A percentile compares a stretch with the other conserved stretches of the same genome.
Conservation (phyloP, 345 rosid species). For the rapeseed (Brassica napus) region Da-Ae NC_063436.1:16474501-16475000, state of each 20-base stretch:
- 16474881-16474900: neutral
- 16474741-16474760: neutral
- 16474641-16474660: too few species aligned
- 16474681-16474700: too few species aligned
- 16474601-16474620: too few species aligned
- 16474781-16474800: constrained; percentile 3
- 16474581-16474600: too few species aligned
- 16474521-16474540: neutral
- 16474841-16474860: neutral
- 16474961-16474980: constrained; percentile 90
- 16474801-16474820: neutral
- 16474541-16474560: neutral
- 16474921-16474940: constrained; percentile 62
- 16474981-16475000: constrained; percentile 86
- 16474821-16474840: neutral
- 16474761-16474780: constrained; percentile 18
- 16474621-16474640: too few species aligned
- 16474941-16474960: constrained; percentile 73
- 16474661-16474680: too few species aligned
- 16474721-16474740: too few species aligned
- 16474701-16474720: too few species aligned
- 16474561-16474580: too few species aligned
- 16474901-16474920: constrained; percentile 70
- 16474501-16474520: neutral
- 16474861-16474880: constrained; percentile 29